Conservation (phyloP, 768 basidiomycete species). For the Suillus bovinus region DNA sequence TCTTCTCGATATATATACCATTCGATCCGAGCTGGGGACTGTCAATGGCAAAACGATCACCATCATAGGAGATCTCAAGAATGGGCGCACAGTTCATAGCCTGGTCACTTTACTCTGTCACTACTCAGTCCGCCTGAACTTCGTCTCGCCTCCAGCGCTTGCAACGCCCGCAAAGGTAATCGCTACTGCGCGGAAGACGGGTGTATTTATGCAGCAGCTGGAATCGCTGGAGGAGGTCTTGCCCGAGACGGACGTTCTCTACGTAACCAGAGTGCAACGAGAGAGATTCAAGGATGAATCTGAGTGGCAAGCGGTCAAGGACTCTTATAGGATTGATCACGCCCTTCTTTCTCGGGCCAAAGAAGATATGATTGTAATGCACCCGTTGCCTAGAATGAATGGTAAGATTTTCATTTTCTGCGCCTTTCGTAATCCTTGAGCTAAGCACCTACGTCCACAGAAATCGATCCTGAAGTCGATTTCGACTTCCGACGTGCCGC, state of each 20-base stretch:
- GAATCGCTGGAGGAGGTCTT: slow-evolving; percentile 92
- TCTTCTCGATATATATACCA: slow-evolving; percentile 87
- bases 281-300: slow-evolving; percentile 82
- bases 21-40: slow-evolving; percentile 96
- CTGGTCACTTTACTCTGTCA: slow-evolving; percentile 89
- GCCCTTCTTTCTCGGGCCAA: slow-evolving; percentile 91
- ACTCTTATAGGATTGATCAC: slow-evolving; percentile 91
- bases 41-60: slow-evolving; percentile 96
- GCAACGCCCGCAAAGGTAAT: slow-evolving; percentile 90
- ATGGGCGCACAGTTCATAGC: slow-evolving; percentile 96
- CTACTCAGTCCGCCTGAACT: slow-evolving; percentile 93
- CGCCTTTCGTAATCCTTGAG: neutral
- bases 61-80: slow-evolving; percentile 93
- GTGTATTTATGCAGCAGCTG: slow-evolving; percentile 74
- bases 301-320: slow-evolving; percentile 91
- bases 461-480: slow-evolving; percentile 99
- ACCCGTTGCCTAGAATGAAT: slow-evolving; percentile 93
- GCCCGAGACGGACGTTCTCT: slow-evolving; percentile 91
- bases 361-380: slow-evolving; percentile 98
- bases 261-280: slow-evolving; percentile 95
- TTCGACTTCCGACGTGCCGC: slow-evolving; percentile 92
- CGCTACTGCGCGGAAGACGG: slow-evolving; percentile 79
- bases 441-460: slow-evolving; percentile 41
- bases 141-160: slow-evolving; percentile 85
- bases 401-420: slow-evolving; percentile 44